A percentile compares a stretch with the other conserved stretches of the same genome.
phyloP scores from a whole-genome alignment of 1,139 yeast genomes.

The Protomyces arabidopsidicola region DNA sequence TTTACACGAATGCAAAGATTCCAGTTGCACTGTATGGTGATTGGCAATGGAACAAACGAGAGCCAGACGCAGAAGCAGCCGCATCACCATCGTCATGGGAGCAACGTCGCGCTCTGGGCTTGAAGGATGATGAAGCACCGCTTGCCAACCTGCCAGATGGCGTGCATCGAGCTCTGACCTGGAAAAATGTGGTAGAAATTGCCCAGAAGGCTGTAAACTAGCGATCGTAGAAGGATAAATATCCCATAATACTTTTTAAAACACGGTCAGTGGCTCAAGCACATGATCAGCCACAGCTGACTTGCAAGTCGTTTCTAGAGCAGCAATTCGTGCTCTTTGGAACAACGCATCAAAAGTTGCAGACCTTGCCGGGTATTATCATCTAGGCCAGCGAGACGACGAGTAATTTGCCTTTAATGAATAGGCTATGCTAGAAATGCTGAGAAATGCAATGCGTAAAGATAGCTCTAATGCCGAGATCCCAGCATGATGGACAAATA shows the following conservation, averaged over 20 bases:
- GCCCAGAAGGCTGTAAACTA: background rate
- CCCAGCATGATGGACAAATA: slow-evolving; percentile 19
- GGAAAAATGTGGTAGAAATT: slow-evolving; percentile 5
- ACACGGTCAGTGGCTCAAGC: too few species aligned
- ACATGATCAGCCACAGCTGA: too few species aligned
- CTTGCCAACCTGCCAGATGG: slow-evolving; percentile 6
- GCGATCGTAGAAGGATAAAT: background rate
- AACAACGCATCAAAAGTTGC: too few species aligned
- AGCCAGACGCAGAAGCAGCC: slow-evolving; percentile 7
- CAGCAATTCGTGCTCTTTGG: too few species aligned
- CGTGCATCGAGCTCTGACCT: slow-evolving; percentile 1
- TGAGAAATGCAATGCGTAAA: background rate
- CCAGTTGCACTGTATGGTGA: slow-evolving; percentile 24
- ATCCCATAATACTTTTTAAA: background rate
- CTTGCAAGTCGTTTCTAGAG: too few species aligned
- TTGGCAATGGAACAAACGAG: slow-evolving; percentile 25
- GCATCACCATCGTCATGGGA: slow-evolving; percentile 4
- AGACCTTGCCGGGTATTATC: too few species aligned
- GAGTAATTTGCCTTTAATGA: background rate
- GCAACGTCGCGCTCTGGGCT: slow-evolving; percentile 8
- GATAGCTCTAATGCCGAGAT: background rate
- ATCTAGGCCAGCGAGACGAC: background rate
- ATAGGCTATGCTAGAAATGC: background rate
- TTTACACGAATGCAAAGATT: slow-evolving; percentile 13
- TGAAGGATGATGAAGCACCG: slow-evolving; percentile 1